A percentile compares a stretch with the other conserved stretches of the same genome.
These are phyloP conservation scores for Leptodermis oblonga DNA, from an alignment of 257 asterid genomes.

Conservation along the genomic window DNA sequence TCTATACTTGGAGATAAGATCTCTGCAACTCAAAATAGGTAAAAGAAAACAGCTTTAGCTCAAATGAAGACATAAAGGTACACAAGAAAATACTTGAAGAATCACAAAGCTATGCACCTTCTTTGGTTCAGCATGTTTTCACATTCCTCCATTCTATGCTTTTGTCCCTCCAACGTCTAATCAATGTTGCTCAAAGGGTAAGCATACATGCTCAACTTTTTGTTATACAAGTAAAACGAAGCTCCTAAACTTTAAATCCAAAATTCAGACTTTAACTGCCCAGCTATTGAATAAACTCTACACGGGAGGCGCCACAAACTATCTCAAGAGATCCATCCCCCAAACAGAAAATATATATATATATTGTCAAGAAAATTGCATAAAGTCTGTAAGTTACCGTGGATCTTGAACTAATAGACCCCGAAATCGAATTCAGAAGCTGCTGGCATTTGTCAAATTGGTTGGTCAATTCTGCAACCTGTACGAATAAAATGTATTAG, in stretches of 20 bases:
- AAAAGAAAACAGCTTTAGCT: conserved; percentile 2
- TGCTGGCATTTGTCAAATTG: conserved; percentile 97
- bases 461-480: conserved; percentile 75
- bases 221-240: neutral
- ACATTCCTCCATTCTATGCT: conserved; percentile 54
- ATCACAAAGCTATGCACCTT: conserved; percentile 36
- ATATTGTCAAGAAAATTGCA: too few relatives aligned
- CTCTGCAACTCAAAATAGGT: conserved; percentile 36
- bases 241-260: neutral
- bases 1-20: conserved; percentile 57
- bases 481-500: conserved; percentile 16
- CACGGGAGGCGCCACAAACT: neutral
- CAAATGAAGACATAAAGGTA: neutral
- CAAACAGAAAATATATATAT: too few relatives aligned
- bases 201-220: neutral
- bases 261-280: neutral
- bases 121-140: conserved; percentile 52
- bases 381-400: conserved; percentile 48
- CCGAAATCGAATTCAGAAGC: conserved; percentile 75
- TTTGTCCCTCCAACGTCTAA: conserved; percentile 88
- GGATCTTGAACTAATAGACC: conserved; percentile 68
- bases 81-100: neutral
- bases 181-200: conserved; percentile 8
- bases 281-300: neutral
- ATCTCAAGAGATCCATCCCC: neutral